Evolutionary conservation across 1,284 basidiomycete species (phyloP), one percentile per base, ranked within the genome.

Genomic region (Tilletia horrida): DNA sequence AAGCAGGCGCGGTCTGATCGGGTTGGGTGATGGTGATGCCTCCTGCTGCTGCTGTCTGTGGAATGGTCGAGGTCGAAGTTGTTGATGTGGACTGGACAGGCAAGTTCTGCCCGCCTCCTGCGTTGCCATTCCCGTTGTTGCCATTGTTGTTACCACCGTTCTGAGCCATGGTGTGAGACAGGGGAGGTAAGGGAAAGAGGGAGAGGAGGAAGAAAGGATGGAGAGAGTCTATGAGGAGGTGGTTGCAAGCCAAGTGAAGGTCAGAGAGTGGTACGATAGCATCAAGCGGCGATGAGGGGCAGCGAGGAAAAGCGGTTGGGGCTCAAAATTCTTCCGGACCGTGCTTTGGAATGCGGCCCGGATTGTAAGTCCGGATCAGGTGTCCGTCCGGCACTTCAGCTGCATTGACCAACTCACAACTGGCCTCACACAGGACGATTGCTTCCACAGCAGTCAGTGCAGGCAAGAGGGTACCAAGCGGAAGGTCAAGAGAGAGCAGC

Each of bases 1-100:
- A 80, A 0, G 74, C 66, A 18, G 76, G 73, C 6, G 76, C 77
- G 1, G 78, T 80, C 62, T 81, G 74, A 14, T 73, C 67, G 1
- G 80, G 80, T 59, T 78, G 65, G 9, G 80, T 81, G 27, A 81
- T 67, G 1, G 77, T 77, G 48, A 81, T 55, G n/a, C 80, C 79
- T 29, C 80, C 80, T 1, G 69, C 75, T 21, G 76, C 67, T 27
- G 76, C 77, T 18, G 72, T 69, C 14, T 69, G 69, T 0, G 76
- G 71, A 45, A 79, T 79, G 64, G 74, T 69, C 47, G 62, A 35
- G 29, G 66, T 68, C 9, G 66, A 29, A 1, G 55, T 35, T 21
- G 55, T 55, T 7, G 47, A 7, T 23, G 52, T 29, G 23, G 55
- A 16, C 1, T 25, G 27, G 11, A 35, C 55, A 3, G 55, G 55